phyloP scores from a whole-genome alignment of 2,329 filamentous ascomycete genomes.

The Epichloe bromicola region DNA sequence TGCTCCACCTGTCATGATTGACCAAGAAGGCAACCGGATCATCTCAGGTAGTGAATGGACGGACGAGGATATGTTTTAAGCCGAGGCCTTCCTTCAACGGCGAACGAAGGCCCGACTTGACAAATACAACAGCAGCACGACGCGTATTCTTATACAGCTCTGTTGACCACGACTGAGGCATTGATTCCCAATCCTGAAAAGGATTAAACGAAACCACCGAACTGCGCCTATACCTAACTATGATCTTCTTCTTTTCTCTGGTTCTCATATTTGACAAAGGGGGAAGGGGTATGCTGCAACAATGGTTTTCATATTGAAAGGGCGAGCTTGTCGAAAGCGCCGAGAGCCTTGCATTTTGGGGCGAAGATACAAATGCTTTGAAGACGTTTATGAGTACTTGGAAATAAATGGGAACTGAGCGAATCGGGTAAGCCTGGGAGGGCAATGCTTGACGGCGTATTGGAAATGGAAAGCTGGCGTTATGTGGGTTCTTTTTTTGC shows the following conservation, averaged over 20 bases:
- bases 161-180: no score
- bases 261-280: neutral
- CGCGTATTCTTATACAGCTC: neutral
- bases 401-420: neutral
- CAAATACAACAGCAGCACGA: neutral
- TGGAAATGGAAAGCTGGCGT: neutral
- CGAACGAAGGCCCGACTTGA: no score
- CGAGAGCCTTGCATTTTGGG: neutral
- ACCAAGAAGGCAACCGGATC: conserved; percentile 48
- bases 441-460: neutral
- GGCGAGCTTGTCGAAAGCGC: neutral
- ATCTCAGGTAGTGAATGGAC: conserved; percentile 55
- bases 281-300: neutral
- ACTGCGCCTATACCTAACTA: neutral
- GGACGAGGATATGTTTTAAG: conserved; percentile 46
- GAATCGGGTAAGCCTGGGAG: neutral
- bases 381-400: neutral
- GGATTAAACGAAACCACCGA: neutral
- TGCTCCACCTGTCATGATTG: conserved; percentile 34
- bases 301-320: neutral
- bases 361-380: neutral
- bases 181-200: no score
- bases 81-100: neutral
- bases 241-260: neutral
- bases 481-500: neutral